Evolutionary conservation across 2,329 filamentous ascomycete genomes (phyloP).

Genomic region (Venturia effusa): DNA sequence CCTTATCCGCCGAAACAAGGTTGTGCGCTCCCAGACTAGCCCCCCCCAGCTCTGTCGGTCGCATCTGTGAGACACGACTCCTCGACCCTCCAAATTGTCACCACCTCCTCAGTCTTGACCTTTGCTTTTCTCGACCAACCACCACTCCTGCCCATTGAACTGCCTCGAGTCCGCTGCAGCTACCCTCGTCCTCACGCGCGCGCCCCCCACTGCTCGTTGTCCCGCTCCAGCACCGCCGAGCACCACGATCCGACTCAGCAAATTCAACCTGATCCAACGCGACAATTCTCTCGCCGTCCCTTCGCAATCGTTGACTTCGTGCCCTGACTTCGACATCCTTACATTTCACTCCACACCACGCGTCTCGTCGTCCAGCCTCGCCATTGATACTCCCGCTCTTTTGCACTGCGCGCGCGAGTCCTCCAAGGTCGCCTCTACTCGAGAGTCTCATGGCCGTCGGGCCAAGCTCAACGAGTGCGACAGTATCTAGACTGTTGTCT

Average conservation of each 20-base stretch:
- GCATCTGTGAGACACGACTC: background rate
- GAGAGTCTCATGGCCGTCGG: constrained; percentile 3
- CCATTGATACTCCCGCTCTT: background rate
- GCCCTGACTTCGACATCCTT: background rate
- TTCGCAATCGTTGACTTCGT: background rate
- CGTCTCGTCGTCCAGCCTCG: background rate
- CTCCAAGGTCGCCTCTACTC: background rate
- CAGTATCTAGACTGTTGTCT: background rate
- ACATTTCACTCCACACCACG: background rate
- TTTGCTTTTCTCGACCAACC: background rate
- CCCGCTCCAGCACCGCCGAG: background rate
- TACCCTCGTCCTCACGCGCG: background rate
- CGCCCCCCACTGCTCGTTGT: background rate
- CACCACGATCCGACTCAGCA: background rate
- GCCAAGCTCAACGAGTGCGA: background rate
- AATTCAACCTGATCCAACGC: background rate
- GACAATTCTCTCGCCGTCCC: background rate
- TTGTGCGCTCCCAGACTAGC: background rate
- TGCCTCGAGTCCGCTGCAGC: background rate
- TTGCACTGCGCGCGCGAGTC: background rate
- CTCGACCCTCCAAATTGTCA: constrained; percentile 3
- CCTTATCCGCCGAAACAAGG: constrained; percentile 5
- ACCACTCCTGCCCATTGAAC: background rate
- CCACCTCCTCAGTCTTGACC: constrained; percentile 6
- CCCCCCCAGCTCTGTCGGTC: constrained; percentile 4